phyloP scores from a whole-genome alignment of 176 grass and related monocot species.

The Eleusine coracana region DNA sequence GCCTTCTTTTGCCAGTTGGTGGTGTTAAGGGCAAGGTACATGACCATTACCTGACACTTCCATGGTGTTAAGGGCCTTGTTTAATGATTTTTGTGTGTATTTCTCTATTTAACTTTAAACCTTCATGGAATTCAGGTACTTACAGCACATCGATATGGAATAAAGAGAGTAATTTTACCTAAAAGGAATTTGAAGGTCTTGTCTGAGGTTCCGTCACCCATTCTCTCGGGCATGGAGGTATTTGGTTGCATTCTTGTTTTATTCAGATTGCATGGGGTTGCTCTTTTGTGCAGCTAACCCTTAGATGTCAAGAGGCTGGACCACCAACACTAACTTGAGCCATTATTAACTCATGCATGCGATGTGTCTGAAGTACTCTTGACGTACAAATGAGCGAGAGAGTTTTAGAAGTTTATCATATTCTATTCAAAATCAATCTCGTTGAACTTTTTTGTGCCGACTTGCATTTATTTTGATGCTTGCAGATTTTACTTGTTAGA shows the following conservation, averaged over 20 bases:
- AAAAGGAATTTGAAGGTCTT: conserved; percentile 95
- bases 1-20: conserved; percentile 92
- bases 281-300: neutral
- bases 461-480: conserved; percentile 26
- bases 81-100: conserved; percentile 5
- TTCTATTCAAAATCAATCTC: neutral
- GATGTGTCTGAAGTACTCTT: neutral
- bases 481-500: conserved; percentile 67
- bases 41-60: neutral
- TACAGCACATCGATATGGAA: conserved; percentile 88
- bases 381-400: neutral
- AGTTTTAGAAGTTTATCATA: neutral
- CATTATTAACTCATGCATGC: neutral
- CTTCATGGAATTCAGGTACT: conserved; percentile 62
- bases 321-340: conserved; percentile 9
- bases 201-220: conserved; percentile 75
- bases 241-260: conserved; percentile 16
- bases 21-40: conserved; percentile 96
- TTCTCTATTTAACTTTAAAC: conserved; percentile 16
- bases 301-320: neutral
- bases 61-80: conserved; percentile 2
- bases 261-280: neutral
- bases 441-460: conserved; percentile 9
- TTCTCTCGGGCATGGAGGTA: conserved; percentile 93
- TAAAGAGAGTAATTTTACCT: conserved; percentile 96